Evolutionary conservation across 257 asterid species (phyloP).

Genomic region (Solanum etuberosum): DNA sequence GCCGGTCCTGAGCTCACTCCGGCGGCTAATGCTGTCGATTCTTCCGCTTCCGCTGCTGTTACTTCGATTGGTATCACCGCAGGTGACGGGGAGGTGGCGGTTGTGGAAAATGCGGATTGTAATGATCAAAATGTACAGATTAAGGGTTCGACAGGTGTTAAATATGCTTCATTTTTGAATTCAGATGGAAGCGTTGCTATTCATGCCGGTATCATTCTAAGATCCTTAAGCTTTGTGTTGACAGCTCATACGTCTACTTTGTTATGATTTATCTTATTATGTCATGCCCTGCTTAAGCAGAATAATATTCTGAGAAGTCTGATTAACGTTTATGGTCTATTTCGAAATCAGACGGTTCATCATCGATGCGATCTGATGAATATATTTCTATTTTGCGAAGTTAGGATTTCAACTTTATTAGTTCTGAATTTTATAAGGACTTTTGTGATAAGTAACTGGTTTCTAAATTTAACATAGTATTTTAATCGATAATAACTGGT

Average conservation of each 20-base stretch:
- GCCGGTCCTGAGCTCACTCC: conserved; percentile 19
- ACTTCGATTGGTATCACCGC: conserved; percentile 25
- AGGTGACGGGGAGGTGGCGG: conserved; percentile 26
- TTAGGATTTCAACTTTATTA: neutral
- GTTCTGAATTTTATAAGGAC: neutral
- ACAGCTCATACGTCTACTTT: neutral
- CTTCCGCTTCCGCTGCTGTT: conserved; percentile 41
- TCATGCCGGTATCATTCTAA: conserved; percentile 64
- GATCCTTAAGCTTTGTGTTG: neutral
- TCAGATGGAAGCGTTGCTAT: conserved; percentile 78
- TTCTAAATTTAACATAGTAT: neutral
- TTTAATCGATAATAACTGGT: neutral
- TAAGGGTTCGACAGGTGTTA: conserved; percentile 31
- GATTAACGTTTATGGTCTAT: neutral
- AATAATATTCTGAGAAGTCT: neutral
- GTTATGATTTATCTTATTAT: neutral
- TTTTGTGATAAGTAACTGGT: neutral
- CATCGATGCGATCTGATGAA: neutral
- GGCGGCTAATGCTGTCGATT: conserved; percentile 68
- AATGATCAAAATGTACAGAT: conserved; percentile 38
- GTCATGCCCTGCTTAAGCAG: neutral
- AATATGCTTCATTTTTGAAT: conserved; percentile 60
- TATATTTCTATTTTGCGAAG: neutral
- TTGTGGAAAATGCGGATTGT: conserved; percentile 17
- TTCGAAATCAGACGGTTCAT: neutral